Evolutionary conservation across 1,139 yeast genomes (phyloP), one percentile per base, ranked within the genome.

Genomic region (Lodderomyces margitis): DNA sequence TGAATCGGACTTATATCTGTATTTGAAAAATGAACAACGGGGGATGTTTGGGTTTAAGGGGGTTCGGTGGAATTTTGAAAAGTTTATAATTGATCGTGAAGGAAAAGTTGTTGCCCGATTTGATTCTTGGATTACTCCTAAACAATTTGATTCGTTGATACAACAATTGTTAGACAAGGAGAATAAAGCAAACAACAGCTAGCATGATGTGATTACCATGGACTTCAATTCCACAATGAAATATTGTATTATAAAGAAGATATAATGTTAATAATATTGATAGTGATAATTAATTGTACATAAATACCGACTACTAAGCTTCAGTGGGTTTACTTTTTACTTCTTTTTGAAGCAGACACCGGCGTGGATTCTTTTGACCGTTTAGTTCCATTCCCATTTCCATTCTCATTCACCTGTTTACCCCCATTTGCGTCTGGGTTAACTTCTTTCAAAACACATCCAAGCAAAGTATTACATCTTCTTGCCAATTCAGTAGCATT

Each of bases 41-140:
- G 95, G 94, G 16, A 53, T 77, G 11, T 62, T 89, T 37, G 96
- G 96, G 12, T 81, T 88, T 61, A 74, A 72, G 46, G 92, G 95
- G 23, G 77, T 91, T 54, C 81, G 87, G 61, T 92, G 98, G 98
- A 92, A 92, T 69, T 92, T 91, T 60, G 98, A 91, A 63, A 92
- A 92, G 70, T 92, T 92, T 67, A 56, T 92, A 40, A 61, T 92
- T 42, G 82, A 83, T 59, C 74, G 75, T 54, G 56, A 78, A 2
- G 98, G 98, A 39, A 59, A 76, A 1, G 96, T 89, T 34, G 78
- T 77, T 36, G 74, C 71, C 44, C 77, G 98, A 58, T 87, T 74
- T 64, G 74, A 82, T 6, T 79, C 95, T 5, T 67, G 80, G 43
- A 79, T 87, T 21, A 72, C 82, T 37, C 98, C 98, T 21, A 54